phyloP scores from a whole-genome alignment of 306 rosid genomes.

The Prunus dulcis region DNA sequence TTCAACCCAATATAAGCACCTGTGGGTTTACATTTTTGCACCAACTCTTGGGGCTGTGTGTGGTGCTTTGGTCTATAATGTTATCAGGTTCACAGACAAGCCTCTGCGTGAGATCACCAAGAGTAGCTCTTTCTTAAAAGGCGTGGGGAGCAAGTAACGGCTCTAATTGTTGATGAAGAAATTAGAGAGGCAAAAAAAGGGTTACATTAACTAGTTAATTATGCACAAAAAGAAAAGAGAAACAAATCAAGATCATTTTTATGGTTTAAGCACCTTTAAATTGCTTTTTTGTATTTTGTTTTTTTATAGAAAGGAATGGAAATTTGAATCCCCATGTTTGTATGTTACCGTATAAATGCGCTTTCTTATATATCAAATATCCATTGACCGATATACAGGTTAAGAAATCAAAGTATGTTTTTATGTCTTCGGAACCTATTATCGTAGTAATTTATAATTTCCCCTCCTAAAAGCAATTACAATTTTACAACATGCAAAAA shows the following conservation, averaged over 20 bases:
- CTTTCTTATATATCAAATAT: background rate
- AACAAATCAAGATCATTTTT: background rate
- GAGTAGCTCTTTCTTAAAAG: slow-evolving; percentile 54
- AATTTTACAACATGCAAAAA: background rate
- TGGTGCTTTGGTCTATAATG: slow-evolving; percentile 66
- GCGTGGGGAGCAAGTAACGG: background rate
- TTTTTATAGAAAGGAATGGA: background rate
- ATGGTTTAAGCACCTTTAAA: background rate
- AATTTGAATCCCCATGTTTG: background rate
- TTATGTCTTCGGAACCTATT: background rate
- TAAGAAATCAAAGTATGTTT: background rate
- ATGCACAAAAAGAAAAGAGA: background rate
- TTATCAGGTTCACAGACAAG: slow-evolving; percentile 56
- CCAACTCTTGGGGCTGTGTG: slow-evolving; percentile 55
- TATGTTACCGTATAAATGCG: background rate
- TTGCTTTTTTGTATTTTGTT: background rate
- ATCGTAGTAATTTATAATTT: too few relatives aligned
- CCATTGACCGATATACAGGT: too few relatives aligned
- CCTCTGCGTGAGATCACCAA: slow-evolving; percentile 64
- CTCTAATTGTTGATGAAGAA: slow-evolving; percentile 14
- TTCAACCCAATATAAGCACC: slow-evolving; percentile 32
- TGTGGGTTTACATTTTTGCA: slow-evolving; percentile 63
- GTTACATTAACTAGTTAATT: background rate
- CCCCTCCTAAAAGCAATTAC: too few relatives aligned
- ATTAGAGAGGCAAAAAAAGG: background rate